Percentiles rank a stretch among this genome's conserved stretches.
phyloP scores from a whole-genome alignment of 2,329 filamentous ascomycete genomes.

The Cercospora brassicicola region DNA sequence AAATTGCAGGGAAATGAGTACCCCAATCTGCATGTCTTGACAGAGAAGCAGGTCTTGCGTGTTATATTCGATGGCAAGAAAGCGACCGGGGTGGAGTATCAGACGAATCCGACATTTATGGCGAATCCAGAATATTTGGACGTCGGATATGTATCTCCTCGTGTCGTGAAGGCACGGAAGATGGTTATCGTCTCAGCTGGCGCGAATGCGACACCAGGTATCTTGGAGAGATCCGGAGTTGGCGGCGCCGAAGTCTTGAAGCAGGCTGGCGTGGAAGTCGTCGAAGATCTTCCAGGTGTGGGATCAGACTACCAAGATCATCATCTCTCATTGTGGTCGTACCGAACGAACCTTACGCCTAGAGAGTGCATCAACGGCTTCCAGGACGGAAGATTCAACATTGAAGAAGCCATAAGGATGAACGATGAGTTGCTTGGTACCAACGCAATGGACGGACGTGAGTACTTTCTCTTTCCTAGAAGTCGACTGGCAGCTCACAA shows the following conservation, averaged over 20 bases:
- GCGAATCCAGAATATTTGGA: conserved; percentile 33
- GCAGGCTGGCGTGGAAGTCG: conserved; percentile 33
- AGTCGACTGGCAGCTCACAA: neutral
- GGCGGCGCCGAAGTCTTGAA: conserved; percentile 53
- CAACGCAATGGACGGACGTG: conserved; percentile 57
- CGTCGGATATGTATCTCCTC: conserved; percentile 43
- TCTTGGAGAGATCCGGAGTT: conserved; percentile 62
- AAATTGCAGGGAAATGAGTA: conserved; percentile 51
- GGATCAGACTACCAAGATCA: conserved; percentile 38
- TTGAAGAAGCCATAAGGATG: conserved; percentile 48
- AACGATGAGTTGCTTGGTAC: conserved; percentile 57
- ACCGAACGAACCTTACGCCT: conserved; percentile 49
- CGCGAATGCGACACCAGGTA: conserved; percentile 56
- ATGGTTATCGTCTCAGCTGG: conserved; percentile 62
- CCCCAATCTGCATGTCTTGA: conserved; percentile 60
- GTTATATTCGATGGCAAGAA: conserved; percentile 41
- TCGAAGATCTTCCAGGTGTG: conserved; percentile 37
- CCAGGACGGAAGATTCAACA: conserved; percentile 50
- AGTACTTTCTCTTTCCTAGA: neutral
- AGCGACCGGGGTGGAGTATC: conserved; percentile 62
- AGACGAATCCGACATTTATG: conserved; percentile 46
- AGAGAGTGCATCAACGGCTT: conserved; percentile 58
- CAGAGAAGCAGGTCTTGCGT: conserved; percentile 58
- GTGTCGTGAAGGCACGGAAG: conserved; percentile 54
- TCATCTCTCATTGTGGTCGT: conserved; percentile 56